Evolutionary conservation across 176 grass and related monocot genomes (phyloP), one percentile per base, ranked within the genome.

Genomic region (Alopecurus myosuroides): DNA sequence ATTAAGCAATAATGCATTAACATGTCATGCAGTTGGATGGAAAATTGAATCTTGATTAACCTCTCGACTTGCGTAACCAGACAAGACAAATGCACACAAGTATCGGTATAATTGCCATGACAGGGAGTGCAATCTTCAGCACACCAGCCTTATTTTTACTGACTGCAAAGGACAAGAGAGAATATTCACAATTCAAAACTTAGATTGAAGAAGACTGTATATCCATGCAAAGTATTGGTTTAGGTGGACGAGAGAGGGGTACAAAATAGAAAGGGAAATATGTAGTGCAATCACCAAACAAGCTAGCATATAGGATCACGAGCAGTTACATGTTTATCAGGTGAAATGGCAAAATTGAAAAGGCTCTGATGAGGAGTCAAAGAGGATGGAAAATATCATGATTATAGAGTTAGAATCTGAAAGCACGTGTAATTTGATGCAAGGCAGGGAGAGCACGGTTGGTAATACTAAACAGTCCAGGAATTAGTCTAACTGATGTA

Each of bases 41-140:
- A 22, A 33, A 51, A 50, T 20, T 3, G 2, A 22, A 50, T 34
- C 17, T 3, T 31, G 18, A 39, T 28, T 2, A 79, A 88, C 81
- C 81, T 88, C 10, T 84, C 41, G 29, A 71, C 69, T 79, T 77
- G 66, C 23, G 18, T 79, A 51, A 31, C 28, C 40, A 62, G 17
- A 83, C 41, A 78, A 84, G 64, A 44, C 1, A 42, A 25, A 71
- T 52, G 64, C 39, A 60, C 60, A 35, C 18, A 35, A 48, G n/a
- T 72, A 73, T 28, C 18, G 42, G 5, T 33, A 73, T 8, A 28
- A 29, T 41, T 52, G 86, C 34, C 6, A 44, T 4, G 31, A 64
- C 8, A 0, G 74, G 86, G 9, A 73, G 31, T 73, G 62, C 5
- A 73, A 88, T 84, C 86, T 79, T 84, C 29, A 78, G 2, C 49